Base-by-base conservation (phyloP, 2,329 filamentous ascomycete genomes). In the Xylaria sp. region DNA sequence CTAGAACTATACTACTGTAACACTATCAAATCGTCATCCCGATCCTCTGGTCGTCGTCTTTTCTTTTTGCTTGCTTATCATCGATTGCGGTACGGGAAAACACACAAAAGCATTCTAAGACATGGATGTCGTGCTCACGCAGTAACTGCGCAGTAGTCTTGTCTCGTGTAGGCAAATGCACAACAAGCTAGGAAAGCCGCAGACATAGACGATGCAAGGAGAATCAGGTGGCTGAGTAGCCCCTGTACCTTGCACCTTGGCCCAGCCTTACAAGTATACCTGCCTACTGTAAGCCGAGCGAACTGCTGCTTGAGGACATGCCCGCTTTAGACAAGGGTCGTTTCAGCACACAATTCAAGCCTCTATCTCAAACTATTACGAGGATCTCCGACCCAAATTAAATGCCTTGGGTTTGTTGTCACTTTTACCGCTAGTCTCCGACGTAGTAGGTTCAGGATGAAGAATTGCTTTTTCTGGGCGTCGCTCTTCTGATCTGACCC, bases 221-320 rank as follows among this genome's bases (percentile, higher is more conserved):
- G 66, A 67, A 69, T 75, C 73, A 72, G 65, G 73, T 76, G 75
- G 73, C 69, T 73, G 56, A 67, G 65, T 44, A 58, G 65, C 31
- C 68, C 73, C 72, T 75, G 71, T 68, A 72, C 69, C 58, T 57
- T 75, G 71, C 66, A 73, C 70, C 58, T 57, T 57, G 41, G 56
- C 70, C 73, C 72, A 75, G 73, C 73, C 74, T 74, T 74, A 75
- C 28, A 28, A 28, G 28, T 28, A 28, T 28, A 28, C 28, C 28
- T 15, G 54, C 18, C 28, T 15, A 54, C 18, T 56, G n/a, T 37
- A 54, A 54, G 52, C 37, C 23, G 39, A 57, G 41, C 65, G 57
- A 41, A 41, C 31, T 54, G 15, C 25, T 58, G 58, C 34, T 56
- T 55, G 23, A 67, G 44, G 44, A 18, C 51, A 34, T 60, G 64